Evolutionary conservation across 352 stramenopile species (phyloP).

Genomic region (Phytophthora nicotianae): DNA sequence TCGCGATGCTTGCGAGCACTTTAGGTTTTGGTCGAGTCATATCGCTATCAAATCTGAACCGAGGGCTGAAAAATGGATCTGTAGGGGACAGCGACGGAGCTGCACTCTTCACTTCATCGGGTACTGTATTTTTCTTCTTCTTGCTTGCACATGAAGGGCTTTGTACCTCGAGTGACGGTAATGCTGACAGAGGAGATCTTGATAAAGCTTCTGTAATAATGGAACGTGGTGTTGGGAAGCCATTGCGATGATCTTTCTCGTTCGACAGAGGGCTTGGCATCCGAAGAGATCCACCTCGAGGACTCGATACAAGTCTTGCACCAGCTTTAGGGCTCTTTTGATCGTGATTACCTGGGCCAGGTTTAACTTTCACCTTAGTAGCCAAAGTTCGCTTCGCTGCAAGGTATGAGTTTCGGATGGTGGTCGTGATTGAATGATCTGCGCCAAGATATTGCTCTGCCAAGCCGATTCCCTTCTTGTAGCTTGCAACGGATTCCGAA

Average conservation of each 20-base stretch:
- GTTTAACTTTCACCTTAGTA: slow-evolving; percentile 14
- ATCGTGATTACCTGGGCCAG: slow-evolving; percentile 31
- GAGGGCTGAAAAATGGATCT: slow-evolving; percentile 73
- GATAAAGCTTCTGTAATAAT: slow-evolving; percentile 64
- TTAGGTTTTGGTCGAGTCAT: slow-evolving; percentile 11
- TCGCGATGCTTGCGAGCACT: slow-evolving; percentile 8
- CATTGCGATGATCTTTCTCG: slow-evolving; percentile 33
- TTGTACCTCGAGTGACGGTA: slow-evolving; percentile 44
- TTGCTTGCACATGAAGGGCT: slow-evolving; percentile 16
- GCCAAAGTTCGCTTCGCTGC: slow-evolving; percentile 74
- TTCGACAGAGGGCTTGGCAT: slow-evolving; percentile 59
- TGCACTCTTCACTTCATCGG: slow-evolving; percentile 1
- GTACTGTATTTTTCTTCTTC: slow-evolving; percentile 14
- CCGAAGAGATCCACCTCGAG: slow-evolving; percentile 38
- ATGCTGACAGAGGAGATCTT: slow-evolving; percentile 37
- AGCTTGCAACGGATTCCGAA: slow-evolving; percentile 82
- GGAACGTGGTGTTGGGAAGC: slow-evolving; percentile 49
- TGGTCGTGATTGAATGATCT: slow-evolving; percentile 89
- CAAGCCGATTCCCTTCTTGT: slow-evolving; percentile 92
- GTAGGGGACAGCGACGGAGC: slow-evolving; percentile 39
- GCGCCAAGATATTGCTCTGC: slow-evolving; percentile 88
- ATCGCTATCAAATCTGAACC: slow-evolving; percentile 55
- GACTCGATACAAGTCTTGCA: slow-evolving; percentile 41
- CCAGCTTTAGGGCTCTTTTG: slow-evolving; percentile 38
- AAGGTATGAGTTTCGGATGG: slow-evolving; percentile 90